Conservation (phyloP, 768 basidiomycete genomes). For the Suillus brevipes region DNA sequence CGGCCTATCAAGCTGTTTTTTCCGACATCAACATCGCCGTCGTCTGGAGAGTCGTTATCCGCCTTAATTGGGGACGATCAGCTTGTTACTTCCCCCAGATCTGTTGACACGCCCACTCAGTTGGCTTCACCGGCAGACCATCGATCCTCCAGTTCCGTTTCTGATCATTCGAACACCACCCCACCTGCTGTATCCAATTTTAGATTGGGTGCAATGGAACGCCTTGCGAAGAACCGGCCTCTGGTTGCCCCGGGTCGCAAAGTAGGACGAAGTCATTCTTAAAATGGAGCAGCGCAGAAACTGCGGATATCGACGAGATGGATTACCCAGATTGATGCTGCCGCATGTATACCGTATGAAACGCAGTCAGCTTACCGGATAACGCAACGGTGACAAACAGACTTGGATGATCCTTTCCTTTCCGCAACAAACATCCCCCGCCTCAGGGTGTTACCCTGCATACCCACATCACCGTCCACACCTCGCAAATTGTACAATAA, state of each 20-base stretch:
- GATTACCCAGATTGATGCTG: neutral
- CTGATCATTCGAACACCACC: neutral
- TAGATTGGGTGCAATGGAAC: neutral
- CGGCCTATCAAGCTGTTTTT: neutral
- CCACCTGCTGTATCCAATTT: neutral
- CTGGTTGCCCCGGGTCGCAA: neutral
- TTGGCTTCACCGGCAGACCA: neutral
- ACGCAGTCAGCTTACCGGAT: neutral
- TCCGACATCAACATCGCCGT: neutral
- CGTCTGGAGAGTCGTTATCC: neutral
- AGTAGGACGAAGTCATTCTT: neutral
- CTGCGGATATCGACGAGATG: neutral
- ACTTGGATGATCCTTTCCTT: neutral
- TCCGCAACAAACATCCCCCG: neutral
- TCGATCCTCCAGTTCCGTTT: neutral
- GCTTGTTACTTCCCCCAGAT: neutral
- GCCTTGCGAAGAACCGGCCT: conserved; percentile 1
- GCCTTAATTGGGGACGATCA: neutral
- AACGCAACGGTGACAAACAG: neutral
- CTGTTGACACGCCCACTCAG: neutral
- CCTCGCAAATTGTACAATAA: neutral
- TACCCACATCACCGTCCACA: neutral
- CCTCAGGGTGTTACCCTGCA: neutral
- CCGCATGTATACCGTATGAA: neutral
- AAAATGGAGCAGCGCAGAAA: neutral